These are phyloP conservation scores for Cyclaneusma minus DNA, from an alignment of 2,329 filamentous ascomycete species.

Conservation along the genomic window DNA sequence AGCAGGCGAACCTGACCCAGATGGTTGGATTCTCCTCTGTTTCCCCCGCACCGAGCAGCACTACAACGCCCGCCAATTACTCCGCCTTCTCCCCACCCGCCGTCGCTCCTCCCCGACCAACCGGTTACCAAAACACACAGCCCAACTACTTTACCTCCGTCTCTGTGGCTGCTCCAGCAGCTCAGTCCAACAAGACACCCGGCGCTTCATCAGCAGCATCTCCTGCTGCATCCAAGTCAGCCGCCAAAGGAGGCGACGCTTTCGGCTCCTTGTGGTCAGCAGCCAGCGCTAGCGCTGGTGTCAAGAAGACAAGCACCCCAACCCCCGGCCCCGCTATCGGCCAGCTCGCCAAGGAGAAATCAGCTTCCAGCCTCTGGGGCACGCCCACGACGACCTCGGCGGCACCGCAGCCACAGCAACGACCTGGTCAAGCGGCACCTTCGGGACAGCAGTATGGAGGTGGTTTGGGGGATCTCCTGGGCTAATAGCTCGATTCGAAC, in stretches of 20 bases:
- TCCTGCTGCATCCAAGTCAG: slow-evolving; percentile 27
- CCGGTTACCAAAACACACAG: slow-evolving; percentile 57
- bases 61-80: slow-evolving; percentile 42
- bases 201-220: slow-evolving; percentile 29
- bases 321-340: slow-evolving; percentile 64
- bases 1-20: slow-evolving; percentile 66
- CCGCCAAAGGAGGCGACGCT: slow-evolving; percentile 59
- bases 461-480: slow-evolving; percentile 1
- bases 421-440: no score
- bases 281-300: slow-evolving; percentile 51
- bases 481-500: no score
- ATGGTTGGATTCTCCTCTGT: slow-evolving; percentile 69
- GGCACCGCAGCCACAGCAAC: slow-evolving; percentile 5
- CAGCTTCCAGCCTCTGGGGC: slow-evolving; percentile 87
- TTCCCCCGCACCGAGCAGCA: slow-evolving; percentile 51
- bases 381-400: slow-evolving; percentile 19
- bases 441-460: not conserved
- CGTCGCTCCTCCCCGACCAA: slow-evolving; percentile 31
- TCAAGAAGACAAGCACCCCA: slow-evolving; percentile 55
- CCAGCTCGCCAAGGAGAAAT: slow-evolving; percentile 96
- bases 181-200: slow-evolving; percentile 16
- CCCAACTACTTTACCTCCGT: slow-evolving; percentile 96
- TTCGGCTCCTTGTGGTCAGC: slow-evolving; percentile 74
- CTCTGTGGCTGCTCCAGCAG: slow-evolving; percentile 44
- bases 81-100: slow-evolving; percentile 41